A percentile compares a stretch with the other conserved stretches of the same genome.
Conservation (phyloP, 164 flowering plant genomes). For the Chimonanthus salicifolius region DNA sequence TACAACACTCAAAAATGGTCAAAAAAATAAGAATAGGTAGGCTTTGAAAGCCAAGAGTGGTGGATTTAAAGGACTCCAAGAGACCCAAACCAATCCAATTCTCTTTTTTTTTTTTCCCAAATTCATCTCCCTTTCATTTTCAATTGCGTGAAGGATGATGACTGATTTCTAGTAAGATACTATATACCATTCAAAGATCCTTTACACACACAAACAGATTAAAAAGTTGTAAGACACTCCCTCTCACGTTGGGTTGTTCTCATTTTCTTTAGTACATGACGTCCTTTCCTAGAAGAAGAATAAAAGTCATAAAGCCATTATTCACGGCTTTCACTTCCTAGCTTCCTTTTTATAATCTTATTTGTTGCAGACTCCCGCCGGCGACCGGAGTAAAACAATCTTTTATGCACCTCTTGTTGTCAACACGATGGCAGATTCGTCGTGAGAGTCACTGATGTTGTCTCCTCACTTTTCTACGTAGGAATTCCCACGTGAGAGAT, state of each 20-base stretch:
- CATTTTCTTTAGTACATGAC: background rate
- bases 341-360: background rate
- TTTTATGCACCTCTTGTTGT: background rate
- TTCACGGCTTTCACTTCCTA: background rate
- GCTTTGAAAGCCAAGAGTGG: background rate
- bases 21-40: background rate
- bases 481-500: background rate
- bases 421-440: background rate
- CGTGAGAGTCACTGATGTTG: background rate
- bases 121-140: background rate
- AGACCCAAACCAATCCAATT: background rate
- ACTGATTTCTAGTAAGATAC: background rate
- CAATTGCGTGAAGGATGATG: background rate
- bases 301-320: background rate
- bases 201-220: background rate
- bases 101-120: background rate
- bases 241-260: background rate
- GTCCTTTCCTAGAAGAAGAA: background rate
- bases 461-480: background rate
- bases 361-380: background rate
- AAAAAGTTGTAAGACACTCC: background rate
- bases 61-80: background rate
- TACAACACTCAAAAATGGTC: background rate
- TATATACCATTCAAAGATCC: background rate
- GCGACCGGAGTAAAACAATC: background rate